Base-by-base conservation (phyloP, 441 rosid species). In the Capsella rubella region DNA sequence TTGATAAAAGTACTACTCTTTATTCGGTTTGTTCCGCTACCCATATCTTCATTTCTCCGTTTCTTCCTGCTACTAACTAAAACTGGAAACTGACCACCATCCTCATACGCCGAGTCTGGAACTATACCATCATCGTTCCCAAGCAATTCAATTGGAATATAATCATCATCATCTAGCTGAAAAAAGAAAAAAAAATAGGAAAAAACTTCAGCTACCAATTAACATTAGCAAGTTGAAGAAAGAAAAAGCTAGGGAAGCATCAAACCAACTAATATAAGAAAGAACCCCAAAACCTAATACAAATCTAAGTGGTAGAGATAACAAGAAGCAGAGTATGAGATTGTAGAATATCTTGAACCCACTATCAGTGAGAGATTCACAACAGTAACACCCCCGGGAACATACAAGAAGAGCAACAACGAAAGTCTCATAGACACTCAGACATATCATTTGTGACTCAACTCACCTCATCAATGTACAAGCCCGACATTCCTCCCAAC, bases 41-140 rank as follows among this genome's bases (percentile, higher is more conserved):
- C 78, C 79, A 69, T 75, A 65, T 67, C 80, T 49, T 83, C 91
- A 75, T 64, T 68, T 74, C 79, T 71, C 42, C 54, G 83, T 87
- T 89, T 91, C 74, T 83, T 88, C 15, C 39, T 66, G 76, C 71
- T 72, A 69, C 72, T 82, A 70, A 61, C 59, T 59, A 71, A 82
- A 74, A 74, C 74, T 72, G 50, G 80, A 68, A 78, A 77, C 56
- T 72, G 86, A 81, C 72, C 67, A 46, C 59, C 73, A 81, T 77
- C 37, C 67, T 81, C 81, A 64, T 70, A 75, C 34, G 40, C 52
- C 8, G 89, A 79, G 79, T 76, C 83, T 59, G 94, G 98, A 63
- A 91, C 97, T 82, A 85, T 84, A 81, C 88, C 93, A 83, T 91
- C 94, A 70, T 82, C 93, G 54, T 68, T 82, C 46, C 69, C 83